phyloP scores from a whole-genome alignment of 495 filamentous ascomycete species.

The Evansstolkia leycettana region DNA sequence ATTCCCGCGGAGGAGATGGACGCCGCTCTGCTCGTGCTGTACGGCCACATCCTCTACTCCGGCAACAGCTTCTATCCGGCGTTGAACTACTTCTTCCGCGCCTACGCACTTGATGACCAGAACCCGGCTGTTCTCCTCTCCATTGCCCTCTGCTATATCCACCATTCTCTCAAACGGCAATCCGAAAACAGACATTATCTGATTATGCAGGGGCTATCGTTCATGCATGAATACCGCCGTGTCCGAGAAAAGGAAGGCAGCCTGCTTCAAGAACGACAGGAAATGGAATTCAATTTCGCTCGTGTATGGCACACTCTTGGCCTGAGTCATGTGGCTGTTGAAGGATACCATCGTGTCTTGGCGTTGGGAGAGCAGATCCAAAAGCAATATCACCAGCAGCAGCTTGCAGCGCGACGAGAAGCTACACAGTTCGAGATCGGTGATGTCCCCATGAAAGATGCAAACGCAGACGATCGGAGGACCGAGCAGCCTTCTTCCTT shows the following conservation, averaged over 20 bases:
- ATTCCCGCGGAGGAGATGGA: constrained; percentile 46
- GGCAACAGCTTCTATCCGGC: constrained; percentile 70
- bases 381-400: too few species aligned
- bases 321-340: constrained; percentile 61
- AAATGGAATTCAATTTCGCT: constrained; percentile 84
- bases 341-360: constrained; percentile 55
- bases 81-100: constrained; percentile 84
- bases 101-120: constrained; percentile 61
- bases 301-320: constrained; percentile 73
- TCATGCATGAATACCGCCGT: constrained; percentile 66
- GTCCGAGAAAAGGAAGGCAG: constrained; percentile 28
- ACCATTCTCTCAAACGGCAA: constrained; percentile 78
- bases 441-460: constrained; percentile 19
- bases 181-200: constrained; percentile 80
- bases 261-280: constrained; percentile 46
- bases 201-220: constrained; percentile 70
- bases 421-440: constrained; percentile 8
- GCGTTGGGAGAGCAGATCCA: constrained; percentile 31
- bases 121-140: constrained; percentile 68
- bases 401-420: constrained; percentile 4
- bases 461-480: constrained; percentile 7
- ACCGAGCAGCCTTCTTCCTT: constrained; percentile 7
- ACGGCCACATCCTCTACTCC: constrained; percentile 74
- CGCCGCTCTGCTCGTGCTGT: constrained; percentile 68
- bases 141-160: constrained; percentile 59